Evolutionary conservation across 2,329 filamentous ascomycete species (phyloP), one percentile per base, ranked within the genome.

Genomic region (Monilinia aucupariae): DNA sequence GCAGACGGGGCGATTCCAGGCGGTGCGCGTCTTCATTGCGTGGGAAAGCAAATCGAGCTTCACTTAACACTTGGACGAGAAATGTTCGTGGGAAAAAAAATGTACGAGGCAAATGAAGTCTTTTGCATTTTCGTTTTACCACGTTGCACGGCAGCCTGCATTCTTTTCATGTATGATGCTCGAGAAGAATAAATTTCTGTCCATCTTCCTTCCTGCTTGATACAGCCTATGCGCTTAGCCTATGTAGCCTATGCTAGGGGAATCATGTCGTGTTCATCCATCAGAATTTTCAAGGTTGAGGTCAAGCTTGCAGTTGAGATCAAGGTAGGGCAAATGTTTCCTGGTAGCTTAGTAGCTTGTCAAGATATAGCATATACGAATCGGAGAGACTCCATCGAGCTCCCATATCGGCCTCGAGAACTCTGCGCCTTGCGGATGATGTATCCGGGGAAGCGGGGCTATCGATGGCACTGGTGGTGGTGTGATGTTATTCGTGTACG

Each of bases 111-210:
- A 32, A 47, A 47, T n/a, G 54, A 47, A 56, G 54, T 58, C 41
- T 58, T 39, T 58, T 48, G 41, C 54, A 47, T 58, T 58, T 47
- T 58, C 54, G 54, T 58, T 47, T 10, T 47, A 58, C 54, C 25
- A 58, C 54, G 54, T 58, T 58, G 41, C 54, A 58, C 54, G 4
- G 25, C 54, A 58, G 54, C 7, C 41, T 47, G 30, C 41, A 34
- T 58, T 56, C 3, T 22, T 47, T 34, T 22, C 27, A 30, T 30
- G 6, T 30, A 30, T 30, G 27, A 30, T 30, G 6, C 27, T 30
- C 27, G 27, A 30, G 27, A n/a, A n/a, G n/a, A n/a, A n/a, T n/a
- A n/a, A n/a, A 30, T 30, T 30, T 30, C 27, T 30, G 27, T 30
- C 27, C 27, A 6, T 30, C 27, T 5, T 50, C 15, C 43, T 30